phyloP scores from a whole-genome alignment of 352 stramenopile genomes.

The Phytophthora cryptogea region DNA sequence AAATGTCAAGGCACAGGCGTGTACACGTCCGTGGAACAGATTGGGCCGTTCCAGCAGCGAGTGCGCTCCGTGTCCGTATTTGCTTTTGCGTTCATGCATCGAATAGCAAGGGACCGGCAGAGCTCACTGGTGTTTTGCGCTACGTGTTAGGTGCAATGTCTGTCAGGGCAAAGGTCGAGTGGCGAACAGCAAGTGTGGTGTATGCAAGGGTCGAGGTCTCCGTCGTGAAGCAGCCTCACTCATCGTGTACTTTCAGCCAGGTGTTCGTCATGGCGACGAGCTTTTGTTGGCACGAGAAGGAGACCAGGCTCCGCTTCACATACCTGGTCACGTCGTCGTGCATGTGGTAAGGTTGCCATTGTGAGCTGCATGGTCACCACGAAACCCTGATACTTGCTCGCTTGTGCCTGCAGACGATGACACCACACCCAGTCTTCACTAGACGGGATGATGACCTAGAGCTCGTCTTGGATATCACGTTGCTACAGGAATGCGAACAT shows the following conservation, averaged over 20 bases:
- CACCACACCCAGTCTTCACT: conserved; percentile 57
- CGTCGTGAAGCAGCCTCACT: conserved; percentile 29
- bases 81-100: background rate
- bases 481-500: conserved; percentile 68
- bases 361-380: background rate
- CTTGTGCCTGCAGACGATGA: conserved; percentile 4
- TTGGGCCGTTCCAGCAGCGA: conserved; percentile 47
- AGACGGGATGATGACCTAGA: conserved; percentile 89
- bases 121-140: background rate
- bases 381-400: no score
- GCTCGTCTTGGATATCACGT: conserved; percentile 83
- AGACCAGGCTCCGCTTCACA: background rate
- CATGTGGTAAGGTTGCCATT: conserved; percentile 9
- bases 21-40: conserved; percentile 36
- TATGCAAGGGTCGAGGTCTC: conserved; percentile 39
- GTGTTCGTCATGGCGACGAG: conserved; percentile 43
- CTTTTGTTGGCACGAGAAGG: conserved; percentile 19
- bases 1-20: conserved; percentile 42
- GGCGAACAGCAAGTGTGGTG: conserved; percentile 40
- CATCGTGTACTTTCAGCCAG: conserved; percentile 30
- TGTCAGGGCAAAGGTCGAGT: conserved; percentile 44
- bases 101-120: background rate
- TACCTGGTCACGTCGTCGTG: conserved; percentile 6
- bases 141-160: conserved; percentile 33
- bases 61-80: conserved; percentile 38